Evolutionary conservation across 176 grass and related monocot species (phyloP).

Genomic region (Microstegium vimineum): DNA sequence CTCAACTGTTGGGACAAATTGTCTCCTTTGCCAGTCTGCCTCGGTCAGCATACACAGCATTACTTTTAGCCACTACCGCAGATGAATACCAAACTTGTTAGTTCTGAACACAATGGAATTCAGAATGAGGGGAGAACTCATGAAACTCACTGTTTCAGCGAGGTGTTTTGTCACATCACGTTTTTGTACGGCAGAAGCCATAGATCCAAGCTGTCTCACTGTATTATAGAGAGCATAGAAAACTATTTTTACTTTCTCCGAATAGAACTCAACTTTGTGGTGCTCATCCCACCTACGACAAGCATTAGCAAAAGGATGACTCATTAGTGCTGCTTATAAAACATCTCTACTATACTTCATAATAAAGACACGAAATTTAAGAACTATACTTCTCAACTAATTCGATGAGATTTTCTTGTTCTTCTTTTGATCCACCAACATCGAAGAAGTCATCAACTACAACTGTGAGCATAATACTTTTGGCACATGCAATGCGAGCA

Average conservation of each 20-base stretch:
- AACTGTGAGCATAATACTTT: slow-evolving; percentile 60
- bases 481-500: slow-evolving; percentile 53
- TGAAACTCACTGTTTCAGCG: slow-evolving; percentile 49
- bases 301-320: too few relatives aligned
- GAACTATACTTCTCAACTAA: slow-evolving; percentile 55
- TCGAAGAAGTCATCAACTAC: slow-evolving; percentile 81
- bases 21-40: slow-evolving; percentile 48
- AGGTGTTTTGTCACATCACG: slow-evolving; percentile 50
- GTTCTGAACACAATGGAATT: background rate
- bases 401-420: slow-evolving; percentile 46
- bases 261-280: slow-evolving; percentile 38
- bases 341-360: background rate
- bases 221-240: slow-evolving; percentile 50
- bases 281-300: slow-evolving; percentile 67
- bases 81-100: background rate
- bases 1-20: slow-evolving; percentile 44
- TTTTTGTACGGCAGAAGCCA: slow-evolving; percentile 48
- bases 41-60: slow-evolving; percentile 63
- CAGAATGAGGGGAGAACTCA: too few relatives aligned
- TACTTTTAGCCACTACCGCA: slow-evolving; percentile 53
- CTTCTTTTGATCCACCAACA: slow-evolving; percentile 63
- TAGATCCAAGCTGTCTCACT: slow-evolving; percentile 54
- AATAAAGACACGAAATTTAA: too few relatives aligned
- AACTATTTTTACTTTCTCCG: slow-evolving; percentile 63
- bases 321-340: background rate